Base-by-base conservation (phyloP, 73 alveolate species). In the Paramecium bursaria region DNA sequence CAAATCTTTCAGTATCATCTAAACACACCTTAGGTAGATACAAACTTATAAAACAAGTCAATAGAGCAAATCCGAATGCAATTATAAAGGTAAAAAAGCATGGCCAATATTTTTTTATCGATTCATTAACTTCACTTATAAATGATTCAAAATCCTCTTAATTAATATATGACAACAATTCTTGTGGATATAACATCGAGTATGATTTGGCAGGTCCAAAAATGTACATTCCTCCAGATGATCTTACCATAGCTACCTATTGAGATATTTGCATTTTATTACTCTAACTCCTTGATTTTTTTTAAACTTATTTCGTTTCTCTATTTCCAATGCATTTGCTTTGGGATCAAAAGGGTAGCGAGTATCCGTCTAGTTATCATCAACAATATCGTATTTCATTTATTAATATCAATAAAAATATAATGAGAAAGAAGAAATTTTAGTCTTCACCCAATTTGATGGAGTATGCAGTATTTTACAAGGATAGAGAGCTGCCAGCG, bases 311-410 rank as follows among this genome's bases (percentile, higher is more conserved):
- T n/a, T n/a, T n/a, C n/a, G n/a, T n/a, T n/a, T n/a, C n/a, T n/a
- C 82, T 39, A 67, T 21, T 42, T 67, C 82, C 19, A 67, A 67
- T 3, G 82, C 82, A 67, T 67, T 67, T 1, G 82, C 82, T 67
- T 57, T 67, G 17, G 82, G 82, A 67, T 67, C 55, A 42, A 67
- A 67, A 2, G 82, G 82, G 21, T 67, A 67, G 33, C 82, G 33
- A 6, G 82, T 21, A 42, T 67, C 82, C 4, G 82, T 67, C 44
- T 67, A 67, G 11, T 11, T 39, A 39, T 5, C 49, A 39, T 39
- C 49, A 7, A 39, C 49, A 39, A 39, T 11, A 5, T 39, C 5
- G 11, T 39, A 39, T 7, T 39, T 42, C 82, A 67, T 67, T 35
- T 11, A 10, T 27, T n/a, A n/a, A n/a, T n/a, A n/a, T n/a, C n/a